Percentiles rank a stretch among this genome's conserved stretches.
Conservation (phyloP, 768 basidiomycete genomes). For the Clitopilus hobsonii region DNA sequence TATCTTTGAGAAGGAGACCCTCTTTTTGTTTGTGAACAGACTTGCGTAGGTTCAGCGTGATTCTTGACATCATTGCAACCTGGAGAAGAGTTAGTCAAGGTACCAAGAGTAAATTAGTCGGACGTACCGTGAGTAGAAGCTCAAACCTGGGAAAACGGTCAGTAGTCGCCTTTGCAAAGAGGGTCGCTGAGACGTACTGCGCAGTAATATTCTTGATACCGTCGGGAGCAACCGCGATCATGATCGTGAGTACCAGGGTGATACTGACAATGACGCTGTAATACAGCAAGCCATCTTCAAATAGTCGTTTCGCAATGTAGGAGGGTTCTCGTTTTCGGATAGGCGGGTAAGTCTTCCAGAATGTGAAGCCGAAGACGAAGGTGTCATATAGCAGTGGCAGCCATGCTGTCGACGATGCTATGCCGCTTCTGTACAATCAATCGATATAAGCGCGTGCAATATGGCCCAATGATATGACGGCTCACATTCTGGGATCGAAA, state of each 20-base stretch:
- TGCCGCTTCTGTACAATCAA: slow-evolving; percentile 22
- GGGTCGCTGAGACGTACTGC: slow-evolving; percentile 17
- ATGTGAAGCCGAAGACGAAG: slow-evolving; percentile 20
- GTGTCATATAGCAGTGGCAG: slow-evolving; percentile 30
- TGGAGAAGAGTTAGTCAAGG: not conserved
- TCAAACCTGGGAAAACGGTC: slow-evolving; percentile 10
- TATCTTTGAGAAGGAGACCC: not conserved
- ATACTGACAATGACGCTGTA: slow-evolving; percentile 22
- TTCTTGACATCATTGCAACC: slow-evolving; percentile 26
- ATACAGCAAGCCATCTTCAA: slow-evolving; percentile 23
- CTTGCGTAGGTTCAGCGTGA: slow-evolving; percentile 7
- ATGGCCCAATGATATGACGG: slow-evolving; percentile 10
- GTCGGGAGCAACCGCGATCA: slow-evolving; percentile 21
- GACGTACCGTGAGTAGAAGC: slow-evolving; percentile 11
- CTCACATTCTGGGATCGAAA: slow-evolving; percentile 32
- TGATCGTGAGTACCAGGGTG: slow-evolving; percentile 21
- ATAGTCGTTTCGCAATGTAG: slow-evolving; percentile 17
- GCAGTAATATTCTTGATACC: slow-evolving; percentile 23
- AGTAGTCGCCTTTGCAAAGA: not conserved
- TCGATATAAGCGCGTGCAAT: not conserved
- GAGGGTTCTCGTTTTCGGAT: slow-evolving; percentile 13
- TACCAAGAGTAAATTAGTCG: not conserved
- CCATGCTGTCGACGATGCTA: slow-evolving; percentile 46
- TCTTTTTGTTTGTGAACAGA: slow-evolving; percentile 1
- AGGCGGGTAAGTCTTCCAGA: slow-evolving; percentile 19